phyloP scores from a whole-genome alignment of 1,284 basidiomycete species.

The Rhodotorula sp. region DNA sequence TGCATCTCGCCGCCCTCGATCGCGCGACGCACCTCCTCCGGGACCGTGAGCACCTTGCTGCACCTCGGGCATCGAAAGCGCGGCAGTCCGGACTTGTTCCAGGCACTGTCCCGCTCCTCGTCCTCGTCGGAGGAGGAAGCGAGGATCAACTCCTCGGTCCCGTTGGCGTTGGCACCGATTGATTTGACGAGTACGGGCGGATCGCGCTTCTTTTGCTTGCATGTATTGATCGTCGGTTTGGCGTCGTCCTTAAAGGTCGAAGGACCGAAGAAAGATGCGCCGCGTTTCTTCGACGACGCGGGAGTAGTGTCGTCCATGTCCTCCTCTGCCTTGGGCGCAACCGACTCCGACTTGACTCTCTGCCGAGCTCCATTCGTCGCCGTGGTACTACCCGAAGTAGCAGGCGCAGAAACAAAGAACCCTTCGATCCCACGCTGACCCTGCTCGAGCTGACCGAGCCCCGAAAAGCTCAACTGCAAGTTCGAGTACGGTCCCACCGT shows the following conservation, averaged over 20 bases:
- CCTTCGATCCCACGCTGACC: conserved; percentile 84
- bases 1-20: conserved; percentile 38
- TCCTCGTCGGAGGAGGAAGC: not conserved
- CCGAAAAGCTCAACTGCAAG: conserved; percentile 75
- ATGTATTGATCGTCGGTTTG: conserved; percentile 13
- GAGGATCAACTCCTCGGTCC: conserved; percentile 13
- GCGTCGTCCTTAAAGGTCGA: not conserved
- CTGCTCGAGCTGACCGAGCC: conserved; percentile 71
- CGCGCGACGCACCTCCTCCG: not conserved
- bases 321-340: not conserved
- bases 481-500: conserved; percentile 58
- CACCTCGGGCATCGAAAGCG: conserved; percentile 18
- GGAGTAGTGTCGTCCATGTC: not conserved
- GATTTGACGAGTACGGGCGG: not conserved
- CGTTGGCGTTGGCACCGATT: not conserved
- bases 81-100: not conserved
- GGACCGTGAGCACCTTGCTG: conserved; percentile 2
- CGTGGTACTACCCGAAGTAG: too few relatives aligned
- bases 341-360: not conserved
- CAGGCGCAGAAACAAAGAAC: conserved; percentile 61
- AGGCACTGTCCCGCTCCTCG: not conserved
- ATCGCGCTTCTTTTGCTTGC: not conserved
- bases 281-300: conserved; percentile 12
- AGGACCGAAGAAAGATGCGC: not conserved
- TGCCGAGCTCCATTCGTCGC: conserved; percentile 36